These are phyloP conservation scores for Stromatinia cepivora DNA, from an alignment of 2,329 filamentous ascomycete species.

Conservation along the genomic window DNA sequence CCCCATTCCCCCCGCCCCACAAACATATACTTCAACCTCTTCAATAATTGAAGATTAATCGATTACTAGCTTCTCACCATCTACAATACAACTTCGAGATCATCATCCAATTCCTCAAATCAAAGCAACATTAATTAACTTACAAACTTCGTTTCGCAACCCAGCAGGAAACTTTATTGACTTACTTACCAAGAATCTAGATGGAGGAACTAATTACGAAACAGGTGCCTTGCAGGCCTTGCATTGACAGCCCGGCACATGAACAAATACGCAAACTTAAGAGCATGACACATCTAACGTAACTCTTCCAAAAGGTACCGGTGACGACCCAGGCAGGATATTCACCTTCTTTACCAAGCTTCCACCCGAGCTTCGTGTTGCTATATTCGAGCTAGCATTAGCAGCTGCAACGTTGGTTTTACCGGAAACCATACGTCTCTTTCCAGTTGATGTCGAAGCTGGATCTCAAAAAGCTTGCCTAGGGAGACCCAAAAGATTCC, in stretches of 20 bases:
- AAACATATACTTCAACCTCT: neutral
- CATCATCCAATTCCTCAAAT: neutral
- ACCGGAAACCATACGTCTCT: neutral
- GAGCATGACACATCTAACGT: neutral
- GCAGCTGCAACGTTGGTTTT: too few species aligned
- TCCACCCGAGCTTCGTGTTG: neutral
- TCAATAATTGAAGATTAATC: neutral
- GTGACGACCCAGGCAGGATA: rapidly evolving
- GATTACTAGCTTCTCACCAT: neutral
- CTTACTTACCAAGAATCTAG: neutral
- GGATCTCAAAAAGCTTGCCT: neutral
- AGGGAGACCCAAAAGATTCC: neutral
- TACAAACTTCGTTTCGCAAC: neutral
- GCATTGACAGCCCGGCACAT: neutral
- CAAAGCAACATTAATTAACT: neutral
- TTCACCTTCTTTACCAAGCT: neutral
- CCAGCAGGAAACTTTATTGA: neutral
- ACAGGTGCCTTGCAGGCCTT: neutral
- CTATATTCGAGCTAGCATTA: neutral
- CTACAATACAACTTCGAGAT: neutral
- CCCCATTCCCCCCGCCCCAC: neutral
- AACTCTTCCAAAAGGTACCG: too few species aligned
- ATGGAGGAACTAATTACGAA: neutral
- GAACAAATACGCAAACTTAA: too few species aligned
- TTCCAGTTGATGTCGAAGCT: neutral